Percentiles rank a stretch among this genome's conserved stretches.
Evolutionary conservation across 441 rosid species (phyloP).

Genomic region (Breynia disticha): DNA sequence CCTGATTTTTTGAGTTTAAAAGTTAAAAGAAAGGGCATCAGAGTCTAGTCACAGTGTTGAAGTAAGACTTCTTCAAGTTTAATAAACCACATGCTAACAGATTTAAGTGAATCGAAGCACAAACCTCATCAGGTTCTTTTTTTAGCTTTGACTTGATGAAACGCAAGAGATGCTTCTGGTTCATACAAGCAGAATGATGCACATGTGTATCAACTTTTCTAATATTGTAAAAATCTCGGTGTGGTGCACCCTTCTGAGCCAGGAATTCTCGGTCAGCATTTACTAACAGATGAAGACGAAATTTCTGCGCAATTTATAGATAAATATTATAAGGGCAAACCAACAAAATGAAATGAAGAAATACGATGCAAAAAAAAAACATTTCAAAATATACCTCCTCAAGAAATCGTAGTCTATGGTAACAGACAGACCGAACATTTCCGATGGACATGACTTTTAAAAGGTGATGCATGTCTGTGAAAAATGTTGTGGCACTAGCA

Average conservation of each 20-base stretch:
- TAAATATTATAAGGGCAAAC: constrained; percentile 14
- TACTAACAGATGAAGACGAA: constrained; percentile 58
- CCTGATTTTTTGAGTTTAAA: constrained; percentile 25
- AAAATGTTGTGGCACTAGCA: constrained; percentile 51
- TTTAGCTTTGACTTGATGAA: constrained; percentile 64
- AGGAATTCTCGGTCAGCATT: constrained; percentile 61
- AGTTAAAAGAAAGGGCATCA: too few relatives aligned
- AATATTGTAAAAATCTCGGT: constrained; percentile 69
- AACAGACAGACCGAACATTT: constrained; percentile 59
- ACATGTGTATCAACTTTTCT: constrained; percentile 76
- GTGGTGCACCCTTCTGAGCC: constrained; percentile 68
- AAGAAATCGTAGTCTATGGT: constrained; percentile 55
- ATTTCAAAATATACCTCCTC: constrained; percentile 35
- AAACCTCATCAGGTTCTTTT: constrained; percentile 71
- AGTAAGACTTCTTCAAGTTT: too few relatives aligned
- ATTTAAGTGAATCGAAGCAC: not conserved
- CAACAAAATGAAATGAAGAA: not conserved
- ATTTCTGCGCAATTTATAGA: constrained; percentile 39
- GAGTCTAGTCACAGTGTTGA: too few relatives aligned
- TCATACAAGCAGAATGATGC: constrained; percentile 82
- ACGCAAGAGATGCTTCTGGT: constrained; percentile 66
- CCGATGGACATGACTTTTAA: constrained; percentile 53
- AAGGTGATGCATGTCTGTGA: constrained; percentile 57
- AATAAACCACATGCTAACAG: too few relatives aligned
- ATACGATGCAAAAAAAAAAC: constrained; percentile 1